Percentiles rank a stretch among this genome's conserved stretches.
Conservation (phyloP, 2,329 filamentous ascomycete species). For the Bipolaris gigantea region DNA sequence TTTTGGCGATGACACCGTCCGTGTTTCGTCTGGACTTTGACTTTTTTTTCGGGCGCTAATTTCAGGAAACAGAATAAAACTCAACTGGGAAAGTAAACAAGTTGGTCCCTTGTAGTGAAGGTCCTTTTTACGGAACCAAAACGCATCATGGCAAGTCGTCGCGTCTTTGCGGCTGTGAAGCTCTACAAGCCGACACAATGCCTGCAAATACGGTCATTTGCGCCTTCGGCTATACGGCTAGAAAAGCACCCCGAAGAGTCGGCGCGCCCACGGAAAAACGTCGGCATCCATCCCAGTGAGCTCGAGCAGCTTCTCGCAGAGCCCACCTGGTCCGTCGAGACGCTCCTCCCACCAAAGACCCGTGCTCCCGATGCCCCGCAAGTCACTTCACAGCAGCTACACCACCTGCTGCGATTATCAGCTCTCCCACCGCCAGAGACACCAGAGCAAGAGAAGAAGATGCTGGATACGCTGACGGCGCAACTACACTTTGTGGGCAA, state of each 20-base stretch:
- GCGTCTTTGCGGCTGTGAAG: slow-evolving; percentile 10
- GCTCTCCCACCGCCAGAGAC: slow-evolving; percentile 75
- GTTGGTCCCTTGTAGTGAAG: background rate
- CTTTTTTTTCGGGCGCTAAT: background rate
- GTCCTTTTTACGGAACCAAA: background rate
- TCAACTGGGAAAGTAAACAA: too few species aligned
- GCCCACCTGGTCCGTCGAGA: slow-evolving; percentile 82
- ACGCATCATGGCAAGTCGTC: slow-evolving; percentile 20
- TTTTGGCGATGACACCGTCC: background rate
- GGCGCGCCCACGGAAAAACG: slow-evolving; percentile 2
- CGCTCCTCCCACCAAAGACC: slow-evolving; percentile 62
- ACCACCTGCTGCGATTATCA: slow-evolving; percentile 84
- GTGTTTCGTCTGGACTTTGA: background rate
- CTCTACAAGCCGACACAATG: slow-evolving; percentile 1
- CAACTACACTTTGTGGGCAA: slow-evolving; percentile 91
- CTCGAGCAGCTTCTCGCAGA: slow-evolving; percentile 58
- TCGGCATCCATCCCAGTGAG: slow-evolving; percentile 29
- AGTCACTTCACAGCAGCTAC: slow-evolving; percentile 69
- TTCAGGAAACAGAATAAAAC: background rate
- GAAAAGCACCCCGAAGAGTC: background rate
- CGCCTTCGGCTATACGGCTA: slow-evolving; percentile 1
- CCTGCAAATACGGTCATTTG: slow-evolving; percentile 12
- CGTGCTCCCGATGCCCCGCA: slow-evolving; percentile 35
- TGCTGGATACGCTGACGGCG: slow-evolving; percentile 74
- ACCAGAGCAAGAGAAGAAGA: slow-evolving; percentile 64